Evolutionary conservation across 2,329 filamentous ascomycete species (phyloP), one percentile per base, ranked within the genome.

Genomic region (Arthroderma sp.): DNA sequence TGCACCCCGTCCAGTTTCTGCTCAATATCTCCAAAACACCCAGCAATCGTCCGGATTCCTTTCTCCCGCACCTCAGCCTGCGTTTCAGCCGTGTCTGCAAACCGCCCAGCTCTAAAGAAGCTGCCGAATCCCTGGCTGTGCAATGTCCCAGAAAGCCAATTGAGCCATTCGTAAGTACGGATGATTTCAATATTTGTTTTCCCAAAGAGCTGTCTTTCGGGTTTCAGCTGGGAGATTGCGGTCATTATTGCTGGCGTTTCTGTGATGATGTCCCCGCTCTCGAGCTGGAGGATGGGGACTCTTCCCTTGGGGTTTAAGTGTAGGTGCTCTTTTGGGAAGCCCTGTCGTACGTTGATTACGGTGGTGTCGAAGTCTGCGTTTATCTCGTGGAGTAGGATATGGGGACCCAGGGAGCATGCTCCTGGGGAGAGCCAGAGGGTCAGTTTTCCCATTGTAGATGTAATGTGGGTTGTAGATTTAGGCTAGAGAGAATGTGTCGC

Each of bases 111-210:
- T 31, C 58, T 41, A 31, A 57, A 52, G 1, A 59, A 30, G 6
- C 47, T 50, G 1, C 54, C 56, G 43, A 56, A 63, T 1, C 40
- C 57, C 6, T 50, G 48, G 0, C 50, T 54, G 47, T 65, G 61
- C 5, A 65, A 15, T 0, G 54, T 57, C 0, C 58, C 58, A 3
- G 58, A 57, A 1, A 65, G 30, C 49, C 55, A 66, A 40, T 55
- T 57, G 39, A 63, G 39, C 63, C 63, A 65, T 45, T 65, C 62
- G 29, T 58, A 59, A 2, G 55, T 50, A 5, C 58, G 55, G 9
- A 58, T 48, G 1, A 42, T 56, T 8, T 65, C 60, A 2, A 61
- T 29, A 0, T 47, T 47, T 1, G 53, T 58, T 28, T 43, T 49
- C 6, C 62, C 61, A 27, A 62, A 36, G 15, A 65, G 44, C 5